Evolutionary conservation across 106 monocot genomes (phyloP), one percentile per base, ranked within the genome.

Genomic region (Dioscorea alata): DNA sequence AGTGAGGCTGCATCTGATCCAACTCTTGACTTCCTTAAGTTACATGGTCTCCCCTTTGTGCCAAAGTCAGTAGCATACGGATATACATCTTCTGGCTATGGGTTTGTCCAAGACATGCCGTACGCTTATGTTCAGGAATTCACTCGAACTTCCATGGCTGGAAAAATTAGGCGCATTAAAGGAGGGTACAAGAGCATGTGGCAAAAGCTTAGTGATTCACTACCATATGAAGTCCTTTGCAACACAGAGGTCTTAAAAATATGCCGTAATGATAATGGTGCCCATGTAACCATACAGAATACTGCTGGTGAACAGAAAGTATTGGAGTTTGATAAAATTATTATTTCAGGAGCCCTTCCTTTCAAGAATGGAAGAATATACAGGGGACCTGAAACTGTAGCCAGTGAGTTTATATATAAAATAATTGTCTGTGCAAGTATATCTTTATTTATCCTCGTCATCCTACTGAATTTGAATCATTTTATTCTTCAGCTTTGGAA

Each of bases 61-160:
- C 84, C 84, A 48, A 84, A 76, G 76, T 84, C 84, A 48, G 84
- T 84, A 60, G 68, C 80, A 33, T 79, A 80, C 57, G 80, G 84
- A 23, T 84, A 84, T 65, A 84, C 84, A 25, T 79, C 84, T 64
- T 84, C 84, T 57, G 84, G 84, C 12, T 84, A 76, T 56, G 84
- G 80, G 34, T 84, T 74, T 72, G 80, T 80, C 31, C 84, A 84
- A 66, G 84, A 84, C 73, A 84, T 84, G 84, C 79, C 84, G 13
- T 84, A 84, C 61, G 84, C 84, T 21, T 84, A 80, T 61, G 76
- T 84, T 64, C 84, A 84, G 53, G 84, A 84, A 57, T 84, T 84
- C 33, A 76, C 80, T 16, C 66, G 72, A 15, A 84, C 79, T 65
- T 84, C 79, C 66, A 80, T 84, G 80, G 84, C 84, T 59, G 84